phyloP scores from a whole-genome alignment of 2,329 filamentous ascomycete genomes.

The Aspergillus sp. region DNA sequence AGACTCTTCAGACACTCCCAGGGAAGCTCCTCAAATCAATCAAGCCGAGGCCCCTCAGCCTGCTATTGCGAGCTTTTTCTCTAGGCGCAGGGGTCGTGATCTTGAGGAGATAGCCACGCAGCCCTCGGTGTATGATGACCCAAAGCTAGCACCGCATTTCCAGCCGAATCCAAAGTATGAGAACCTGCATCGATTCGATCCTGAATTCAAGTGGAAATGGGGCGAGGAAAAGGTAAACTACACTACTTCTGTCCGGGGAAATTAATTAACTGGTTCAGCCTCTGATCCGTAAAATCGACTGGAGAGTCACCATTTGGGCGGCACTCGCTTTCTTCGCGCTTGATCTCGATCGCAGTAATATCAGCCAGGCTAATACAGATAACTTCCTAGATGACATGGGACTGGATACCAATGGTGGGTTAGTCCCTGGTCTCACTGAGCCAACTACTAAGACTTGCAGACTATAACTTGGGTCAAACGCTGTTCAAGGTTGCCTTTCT shows the following conservation, averaged over 20 bases:
- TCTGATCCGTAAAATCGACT: slow-evolving; percentile 29
- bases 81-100: neutral
- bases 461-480: slow-evolving; percentile 32
- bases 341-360: slow-evolving; percentile 29
- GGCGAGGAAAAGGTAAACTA: slow-evolving; percentile 24
- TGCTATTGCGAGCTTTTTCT: neutral
- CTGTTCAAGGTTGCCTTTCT: slow-evolving; percentile 31
- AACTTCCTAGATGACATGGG: slow-evolving; percentile 27
- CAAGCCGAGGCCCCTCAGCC: neutral
- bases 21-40: neutral
- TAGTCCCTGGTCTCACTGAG: neutral
- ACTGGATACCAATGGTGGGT: slow-evolving; percentile 26
- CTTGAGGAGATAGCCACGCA: slow-evolving; percentile 8
- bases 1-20: neutral
- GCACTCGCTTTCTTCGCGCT: slow-evolving; percentile 49
- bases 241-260: neutral
- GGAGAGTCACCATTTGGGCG: slow-evolving; percentile 35
- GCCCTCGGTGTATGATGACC: slow-evolving; percentile 45
- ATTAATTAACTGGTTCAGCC: neutral
- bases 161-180: slow-evolving; percentile 32
- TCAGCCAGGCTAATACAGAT: slow-evolving; percentile 27
- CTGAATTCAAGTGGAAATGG: slow-evolving; percentile 29
- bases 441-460: neutral
- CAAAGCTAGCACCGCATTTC: slow-evolving; percentile 35
- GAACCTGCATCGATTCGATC: slow-evolving; percentile 40